Percentiles rank a stretch among this genome's conserved stretches.
phyloP scores from a whole-genome alignment of 2,329 filamentous ascomycete genomes.

The Xylaria sp. region DNA sequence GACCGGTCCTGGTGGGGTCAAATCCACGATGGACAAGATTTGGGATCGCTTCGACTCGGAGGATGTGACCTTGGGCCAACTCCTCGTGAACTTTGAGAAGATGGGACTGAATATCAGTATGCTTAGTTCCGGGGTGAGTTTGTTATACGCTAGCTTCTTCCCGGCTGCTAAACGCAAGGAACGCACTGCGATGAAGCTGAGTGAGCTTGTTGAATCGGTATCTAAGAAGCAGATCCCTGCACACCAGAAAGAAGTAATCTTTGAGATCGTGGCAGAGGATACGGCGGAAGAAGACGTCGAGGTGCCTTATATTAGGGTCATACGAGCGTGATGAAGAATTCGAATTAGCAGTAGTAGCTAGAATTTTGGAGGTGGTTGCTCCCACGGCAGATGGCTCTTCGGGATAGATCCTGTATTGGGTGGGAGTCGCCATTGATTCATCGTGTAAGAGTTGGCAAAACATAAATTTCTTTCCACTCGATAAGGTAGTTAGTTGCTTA shows the following conservation, averaged over 20 bases:
- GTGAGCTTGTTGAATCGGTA: conserved; percentile 85
- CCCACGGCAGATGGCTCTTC: not conserved
- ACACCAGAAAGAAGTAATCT: conserved; percentile 95
- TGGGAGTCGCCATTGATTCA: conserved; percentile 15
- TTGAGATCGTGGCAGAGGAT: conserved; percentile 95
- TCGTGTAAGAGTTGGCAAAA: conserved; percentile 11
- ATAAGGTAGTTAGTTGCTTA: not conserved
- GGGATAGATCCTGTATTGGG: conserved; percentile 28
- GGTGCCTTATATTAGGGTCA: conserved; percentile 95
- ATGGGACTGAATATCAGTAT: conserved; percentile 87
- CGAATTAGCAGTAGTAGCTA: conserved; percentile 13
- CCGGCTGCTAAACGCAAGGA: conserved; percentile 82
- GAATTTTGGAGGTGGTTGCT: conserved; percentile 21
- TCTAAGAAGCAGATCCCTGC: conserved; percentile 91
- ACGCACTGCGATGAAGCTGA: conserved; percentile 83
- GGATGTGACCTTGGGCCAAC: conserved; percentile 85
- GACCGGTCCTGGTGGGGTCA: conserved; percentile 75
- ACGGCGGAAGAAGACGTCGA: conserved; percentile 92
- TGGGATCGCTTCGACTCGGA: conserved; percentile 97
- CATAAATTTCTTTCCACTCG: not conserved
- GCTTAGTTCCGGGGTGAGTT: conserved; percentile 96
- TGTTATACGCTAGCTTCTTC: conserved; percentile 95
- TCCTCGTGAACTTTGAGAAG: conserved; percentile 83
- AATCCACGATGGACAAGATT: conserved; percentile 90
- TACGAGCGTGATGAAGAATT: conserved; percentile 68